phyloP scores from a whole-genome alignment of 768 basidiomycete genomes.

The Filobasidium floriforme region DNA sequence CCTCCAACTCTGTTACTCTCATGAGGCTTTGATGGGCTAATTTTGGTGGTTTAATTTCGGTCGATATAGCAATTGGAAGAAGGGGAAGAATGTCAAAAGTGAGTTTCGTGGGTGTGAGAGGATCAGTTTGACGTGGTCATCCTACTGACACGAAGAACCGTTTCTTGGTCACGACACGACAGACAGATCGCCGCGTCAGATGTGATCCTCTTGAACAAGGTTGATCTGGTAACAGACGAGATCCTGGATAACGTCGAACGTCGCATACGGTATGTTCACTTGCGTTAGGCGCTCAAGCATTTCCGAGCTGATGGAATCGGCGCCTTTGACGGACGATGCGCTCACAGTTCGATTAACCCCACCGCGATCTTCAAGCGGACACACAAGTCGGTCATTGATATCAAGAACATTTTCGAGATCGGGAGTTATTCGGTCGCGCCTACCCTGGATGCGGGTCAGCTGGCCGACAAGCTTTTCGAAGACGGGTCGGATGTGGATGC shows the following conservation, averaged over 20 bases:
- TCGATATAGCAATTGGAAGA: constrained; percentile 72
- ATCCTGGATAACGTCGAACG: constrained; percentile 52
- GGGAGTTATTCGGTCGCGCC: constrained; percentile 58
- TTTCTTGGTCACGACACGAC: background rate
- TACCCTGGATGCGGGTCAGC: constrained; percentile 11
- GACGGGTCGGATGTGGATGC: background rate
- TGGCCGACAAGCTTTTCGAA: background rate
- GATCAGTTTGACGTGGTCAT: background rate
- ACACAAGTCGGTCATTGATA: constrained; percentile 61
- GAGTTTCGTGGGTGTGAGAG: constrained; percentile 24
- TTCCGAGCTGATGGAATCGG: too few species aligned
- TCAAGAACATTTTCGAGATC: constrained; percentile 69
- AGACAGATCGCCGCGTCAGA: constrained; percentile 84
- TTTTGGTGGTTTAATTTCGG: background rate
- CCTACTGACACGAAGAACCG: background rate
- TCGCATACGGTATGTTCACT: constrained; percentile 50
- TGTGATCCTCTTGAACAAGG: constrained; percentile 85
- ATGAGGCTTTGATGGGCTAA: background rate
- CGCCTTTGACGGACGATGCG: background rate
- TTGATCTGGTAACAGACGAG: constrained; percentile 58
- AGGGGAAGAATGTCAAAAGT: constrained; percentile 75
- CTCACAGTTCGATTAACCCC: constrained; percentile 61
- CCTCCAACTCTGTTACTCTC: too few species aligned
- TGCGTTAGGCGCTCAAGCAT: too few species aligned
- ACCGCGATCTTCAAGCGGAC: constrained; percentile 68